phyloP scores from a whole-genome alignment of 2,329 filamentous ascomycete species.

The Colletotrichum orchidophilum region DNA sequence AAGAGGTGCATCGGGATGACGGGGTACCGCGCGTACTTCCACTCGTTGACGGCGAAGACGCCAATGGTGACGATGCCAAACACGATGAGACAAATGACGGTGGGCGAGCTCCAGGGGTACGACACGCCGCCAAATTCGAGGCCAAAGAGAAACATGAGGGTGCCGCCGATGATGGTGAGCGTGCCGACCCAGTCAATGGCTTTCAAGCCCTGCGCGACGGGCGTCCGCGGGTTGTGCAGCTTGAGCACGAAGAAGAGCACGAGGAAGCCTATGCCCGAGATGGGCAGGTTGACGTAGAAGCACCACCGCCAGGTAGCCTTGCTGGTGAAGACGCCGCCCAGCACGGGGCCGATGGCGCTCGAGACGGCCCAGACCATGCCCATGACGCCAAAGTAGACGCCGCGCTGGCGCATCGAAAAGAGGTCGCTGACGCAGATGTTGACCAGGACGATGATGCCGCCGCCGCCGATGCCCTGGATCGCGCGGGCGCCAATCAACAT shows the following conservation, averaged over 20 bases:
- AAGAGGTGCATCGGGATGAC: conserved; percentile 76
- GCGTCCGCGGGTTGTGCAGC: conserved; percentile 73
- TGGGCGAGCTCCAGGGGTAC: conserved; percentile 69
- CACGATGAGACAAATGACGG: conserved; percentile 70
- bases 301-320: conserved; percentile 70
- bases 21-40: conserved; percentile 69
- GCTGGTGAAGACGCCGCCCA: conserved; percentile 72
- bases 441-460: conserved; percentile 61
- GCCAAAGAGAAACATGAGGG: conserved; percentile 75
- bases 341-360: conserved; percentile 70
- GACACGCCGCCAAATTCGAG: conserved; percentile 74
- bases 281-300: conserved; percentile 54
- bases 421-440: conserved; percentile 64
- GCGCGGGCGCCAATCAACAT: conserved; percentile 59
- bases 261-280: conserved; percentile 64
- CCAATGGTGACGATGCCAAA: conserved; percentile 62
- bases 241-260: conserved; percentile 71
- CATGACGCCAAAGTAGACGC: conserved; percentile 69
- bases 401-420: conserved; percentile 56
- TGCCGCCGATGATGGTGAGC: conserved; percentile 69
- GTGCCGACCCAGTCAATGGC: conserved; percentile 71
- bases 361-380: conserved; percentile 75
- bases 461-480: conserved; percentile 61
- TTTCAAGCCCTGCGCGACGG: conserved; percentile 67
- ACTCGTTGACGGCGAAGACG: conserved; percentile 70